Percentiles rank a stretch among this genome's conserved stretches.
phyloP scores from a whole-genome alignment of 2,329 filamentous ascomycete genomes.

The Claviceps humidiphila region DNA sequence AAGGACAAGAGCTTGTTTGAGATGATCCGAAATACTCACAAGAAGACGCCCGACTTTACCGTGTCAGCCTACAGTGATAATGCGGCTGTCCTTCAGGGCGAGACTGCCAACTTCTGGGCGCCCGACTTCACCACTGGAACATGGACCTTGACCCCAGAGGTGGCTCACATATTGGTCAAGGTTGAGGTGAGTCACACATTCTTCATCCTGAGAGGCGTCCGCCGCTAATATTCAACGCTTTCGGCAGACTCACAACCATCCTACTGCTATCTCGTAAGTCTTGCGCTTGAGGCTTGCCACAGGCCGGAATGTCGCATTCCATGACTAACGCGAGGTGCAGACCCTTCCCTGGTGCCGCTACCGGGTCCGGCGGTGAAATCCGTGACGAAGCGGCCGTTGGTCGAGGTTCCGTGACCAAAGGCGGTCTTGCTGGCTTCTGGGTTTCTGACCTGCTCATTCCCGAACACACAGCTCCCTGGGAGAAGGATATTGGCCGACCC shows the following conservation, averaged over 20 bases:
- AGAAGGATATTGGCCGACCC: conserved; percentile 78
- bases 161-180: conserved; percentile 79
- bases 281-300: not conserved
- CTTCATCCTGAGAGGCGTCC: too few species aligned
- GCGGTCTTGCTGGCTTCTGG: conserved; percentile 83
- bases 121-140: conserved; percentile 75
- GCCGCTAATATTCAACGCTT: too few species aligned
- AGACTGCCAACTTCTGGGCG: conserved; percentile 52
- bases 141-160: conserved; percentile 78
- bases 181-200: conserved; percentile 45
- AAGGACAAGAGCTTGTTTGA: conserved; percentile 76
- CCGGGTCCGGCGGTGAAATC: conserved; percentile 90
- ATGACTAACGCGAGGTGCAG: conserved; percentile 5
- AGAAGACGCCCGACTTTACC: conserved; percentile 66
- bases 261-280: conserved; percentile 67
- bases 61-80: conserved; percentile 97
- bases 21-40: conserved; percentile 96
- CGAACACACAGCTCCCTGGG: conserved; percentile 72
- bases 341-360: conserved; percentile 83
- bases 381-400: conserved; percentile 91
- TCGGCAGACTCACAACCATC: conserved; percentile 73
- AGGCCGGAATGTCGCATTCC: not conserved
- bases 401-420: conserved; percentile 82
- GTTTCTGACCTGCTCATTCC: conserved; percentile 91
- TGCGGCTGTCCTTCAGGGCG: conserved; percentile 60